Evolutionary conservation across 2,329 filamentous ascomycete species (phyloP).

Genomic region (Pestalotiopsis sp.): DNA sequence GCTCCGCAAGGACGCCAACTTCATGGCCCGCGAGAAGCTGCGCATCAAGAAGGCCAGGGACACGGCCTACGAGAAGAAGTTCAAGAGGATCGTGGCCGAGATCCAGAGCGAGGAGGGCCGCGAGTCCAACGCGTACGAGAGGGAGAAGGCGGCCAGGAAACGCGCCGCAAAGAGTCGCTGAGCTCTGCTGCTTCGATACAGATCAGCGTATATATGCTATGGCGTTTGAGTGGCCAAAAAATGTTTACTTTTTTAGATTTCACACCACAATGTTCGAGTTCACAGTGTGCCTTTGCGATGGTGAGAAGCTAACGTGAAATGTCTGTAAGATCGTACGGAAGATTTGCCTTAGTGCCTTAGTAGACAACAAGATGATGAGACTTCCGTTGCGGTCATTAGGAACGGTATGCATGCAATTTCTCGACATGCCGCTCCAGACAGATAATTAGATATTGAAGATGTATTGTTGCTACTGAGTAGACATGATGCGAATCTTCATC

Average conservation of each 20-base stretch:
- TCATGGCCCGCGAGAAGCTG: slow-evolving; percentile 88
- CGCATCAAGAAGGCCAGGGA: slow-evolving; percentile 92
- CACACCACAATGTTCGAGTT: not conserved
- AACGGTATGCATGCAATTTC: too few relatives aligned
- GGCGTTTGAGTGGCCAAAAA: not conserved
- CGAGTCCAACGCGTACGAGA: slow-evolving; percentile 86
- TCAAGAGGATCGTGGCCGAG: slow-evolving; percentile 86
- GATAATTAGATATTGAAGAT: too few relatives aligned
- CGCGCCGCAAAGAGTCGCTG: slow-evolving; percentile 50
- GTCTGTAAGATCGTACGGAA: too few relatives aligned
- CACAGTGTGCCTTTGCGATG: too few relatives aligned
- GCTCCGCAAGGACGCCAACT: slow-evolving; percentile 91
- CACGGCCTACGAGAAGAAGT: slow-evolving; percentile 94
- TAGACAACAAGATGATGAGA: too few relatives aligned
- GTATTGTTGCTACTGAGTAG: too few relatives aligned
- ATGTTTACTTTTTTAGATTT: not conserved
- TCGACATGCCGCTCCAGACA: too few relatives aligned
- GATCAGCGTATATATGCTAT: not conserved
- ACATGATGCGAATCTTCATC: too few relatives aligned
- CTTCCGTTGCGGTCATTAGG: too few relatives aligned
- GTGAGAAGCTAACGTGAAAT: too few relatives aligned
- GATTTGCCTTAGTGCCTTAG: too few relatives aligned
- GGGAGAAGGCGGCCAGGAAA: slow-evolving; percentile 78
- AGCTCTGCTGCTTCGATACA: not conserved
- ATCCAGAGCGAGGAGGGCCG: slow-evolving; percentile 92